Evolutionary conservation across 345 rosid species (phyloP).

Genomic region (Excoecaria cochinchinensis): DNA sequence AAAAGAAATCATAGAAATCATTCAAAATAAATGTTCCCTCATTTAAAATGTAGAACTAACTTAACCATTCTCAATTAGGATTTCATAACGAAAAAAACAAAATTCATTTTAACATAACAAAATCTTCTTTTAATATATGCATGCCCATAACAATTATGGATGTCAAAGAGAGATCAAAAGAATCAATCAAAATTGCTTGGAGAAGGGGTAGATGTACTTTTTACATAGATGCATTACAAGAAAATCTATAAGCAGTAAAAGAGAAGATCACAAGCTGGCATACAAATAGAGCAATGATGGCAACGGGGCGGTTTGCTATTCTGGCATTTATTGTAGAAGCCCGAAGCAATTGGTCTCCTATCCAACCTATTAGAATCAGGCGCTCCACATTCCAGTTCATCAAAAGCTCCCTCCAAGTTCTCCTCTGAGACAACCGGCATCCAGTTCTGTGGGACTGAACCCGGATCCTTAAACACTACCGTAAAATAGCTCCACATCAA

Average conservation of each 20-base stretch:
- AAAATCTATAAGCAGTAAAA: neutral
- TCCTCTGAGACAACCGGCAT: constrained; percentile 40
- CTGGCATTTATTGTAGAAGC: constrained; percentile 59
- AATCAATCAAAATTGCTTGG: too few relatives aligned
- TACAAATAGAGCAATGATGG: constrained; percentile 96
- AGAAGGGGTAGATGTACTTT: too few relatives aligned
- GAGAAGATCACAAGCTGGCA: constrained; percentile 17
- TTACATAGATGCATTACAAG: neutral
- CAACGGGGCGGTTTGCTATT: constrained; percentile 90
- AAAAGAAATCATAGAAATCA: too few relatives aligned
- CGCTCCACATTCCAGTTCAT: constrained; percentile 14
- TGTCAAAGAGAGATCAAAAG: too few relatives aligned
- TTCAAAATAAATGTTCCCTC: too few relatives aligned
- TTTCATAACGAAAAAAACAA: too few relatives aligned
- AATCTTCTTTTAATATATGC: too few relatives aligned
- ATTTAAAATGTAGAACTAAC: too few relatives aligned
- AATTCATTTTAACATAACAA: too few relatives aligned
- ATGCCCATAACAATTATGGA: too few relatives aligned
- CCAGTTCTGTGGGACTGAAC: constrained; percentile 75
- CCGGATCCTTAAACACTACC: constrained; percentile 75
- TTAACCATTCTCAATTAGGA: too few relatives aligned
- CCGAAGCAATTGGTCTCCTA: constrained; percentile 38
- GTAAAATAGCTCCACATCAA: constrained; percentile 72
- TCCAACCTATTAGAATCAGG: constrained; percentile 31
- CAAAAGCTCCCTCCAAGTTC: too few relatives aligned